Base-by-base conservation (phyloP, 768 basidiomycete species). In the Hydnomerulius pinastri region DNA sequence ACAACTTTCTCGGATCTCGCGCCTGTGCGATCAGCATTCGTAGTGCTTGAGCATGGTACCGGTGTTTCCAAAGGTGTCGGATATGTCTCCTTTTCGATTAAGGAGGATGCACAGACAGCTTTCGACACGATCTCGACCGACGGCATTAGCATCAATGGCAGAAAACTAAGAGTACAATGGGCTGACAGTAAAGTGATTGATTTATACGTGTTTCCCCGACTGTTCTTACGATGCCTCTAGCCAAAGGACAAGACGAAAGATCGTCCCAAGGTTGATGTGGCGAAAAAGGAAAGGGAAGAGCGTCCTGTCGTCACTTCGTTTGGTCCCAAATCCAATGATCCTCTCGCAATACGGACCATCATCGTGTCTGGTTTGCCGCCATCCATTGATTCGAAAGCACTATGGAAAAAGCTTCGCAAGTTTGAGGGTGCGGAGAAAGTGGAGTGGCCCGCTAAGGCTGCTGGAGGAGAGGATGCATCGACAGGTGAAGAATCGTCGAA, bases 1-100 rank as follows among this genome's bases (percentile, higher is more conserved):
- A 93, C 94, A 0, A 80, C 95, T 18, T 97, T 98, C 74, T 98
- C 95, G 6, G 92, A 95, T 68, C 82, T 97, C 56, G 97, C 93
- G 1, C 97, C 97, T 24, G 90, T 99, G 13, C 82, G 93, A 30
- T 86, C 88, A 17, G 95, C 94, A 0, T 98, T 99, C 62, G 86
- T 99, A 6, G 97, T 98, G 17, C 82, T 85, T 11, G 87, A 94
- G 47, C 83, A 80, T 7, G 86, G 79, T 28, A 80, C 82, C 1
- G 83, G 84, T 15, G 72, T 81, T 4, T 94, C 92, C 1, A 97
- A 98, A 66, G 96, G 96, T 55, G 94, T 98, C 18, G 97, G 97
- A 53, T 98, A 97, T 64, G 92, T 98, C 54, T 87, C 92, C 1
- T 98, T 96, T 69, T 84, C 93, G 1, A 76, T 92, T 48, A 82